Conservation (phyloP, 768 basidiomycete genomes). For the Porphyrellus cyaneotinctus region DNA sequence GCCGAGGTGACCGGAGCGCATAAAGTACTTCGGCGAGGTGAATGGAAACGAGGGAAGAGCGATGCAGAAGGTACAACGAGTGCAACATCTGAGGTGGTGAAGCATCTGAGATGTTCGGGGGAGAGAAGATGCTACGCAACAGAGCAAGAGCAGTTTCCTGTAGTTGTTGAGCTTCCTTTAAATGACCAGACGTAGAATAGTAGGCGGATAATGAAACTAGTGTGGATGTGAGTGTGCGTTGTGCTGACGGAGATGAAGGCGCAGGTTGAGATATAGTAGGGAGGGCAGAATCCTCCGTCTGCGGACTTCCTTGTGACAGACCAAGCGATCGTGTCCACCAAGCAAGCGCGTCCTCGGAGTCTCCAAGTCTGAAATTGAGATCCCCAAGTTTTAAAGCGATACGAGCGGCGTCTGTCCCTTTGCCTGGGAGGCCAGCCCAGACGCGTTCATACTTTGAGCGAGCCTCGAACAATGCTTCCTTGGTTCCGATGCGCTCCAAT, state of each 20-base stretch:
- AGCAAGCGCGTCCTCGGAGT: slow-evolving; percentile 47
- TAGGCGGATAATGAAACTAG: slow-evolving; percentile 70
- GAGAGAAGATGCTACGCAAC: slow-evolving; percentile 50
- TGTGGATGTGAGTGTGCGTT: slow-evolving; percentile 56
- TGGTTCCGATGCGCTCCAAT: slow-evolving; percentile 58
- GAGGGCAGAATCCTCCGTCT: slow-evolving; percentile 14
- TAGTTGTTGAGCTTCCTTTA: slow-evolving; percentile 50
- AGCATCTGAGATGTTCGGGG: slow-evolving; percentile 39
- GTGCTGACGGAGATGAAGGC: slow-evolving; percentile 58
- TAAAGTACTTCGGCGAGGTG: slow-evolving; percentile 72
- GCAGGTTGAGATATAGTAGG: slow-evolving; percentile 34
- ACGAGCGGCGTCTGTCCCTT: slow-evolving; percentile 46
- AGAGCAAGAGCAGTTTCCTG: slow-evolving; percentile 55
- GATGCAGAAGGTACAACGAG: slow-evolving; percentile 62
- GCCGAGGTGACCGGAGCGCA: slow-evolving; percentile 40
- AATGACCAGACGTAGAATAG: slow-evolving; percentile 56
- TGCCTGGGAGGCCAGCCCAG: slow-evolving; percentile 44
- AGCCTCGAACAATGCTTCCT: slow-evolving; percentile 48
- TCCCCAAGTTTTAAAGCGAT: slow-evolving; percentile 67
- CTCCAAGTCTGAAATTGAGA: slow-evolving; percentile 52
- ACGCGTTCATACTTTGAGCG: slow-evolving; percentile 53
- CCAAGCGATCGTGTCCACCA: slow-evolving; percentile 68
- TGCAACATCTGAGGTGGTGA: slow-evolving; percentile 62
- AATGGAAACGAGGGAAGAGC: slow-evolving; percentile 66
- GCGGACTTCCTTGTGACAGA: slow-evolving; percentile 37